Evolutionary conservation across 148 eudicot genomes (phyloP), one percentile per base, ranked within the genome.

Genomic region (Rhododendron henanense): DNA sequence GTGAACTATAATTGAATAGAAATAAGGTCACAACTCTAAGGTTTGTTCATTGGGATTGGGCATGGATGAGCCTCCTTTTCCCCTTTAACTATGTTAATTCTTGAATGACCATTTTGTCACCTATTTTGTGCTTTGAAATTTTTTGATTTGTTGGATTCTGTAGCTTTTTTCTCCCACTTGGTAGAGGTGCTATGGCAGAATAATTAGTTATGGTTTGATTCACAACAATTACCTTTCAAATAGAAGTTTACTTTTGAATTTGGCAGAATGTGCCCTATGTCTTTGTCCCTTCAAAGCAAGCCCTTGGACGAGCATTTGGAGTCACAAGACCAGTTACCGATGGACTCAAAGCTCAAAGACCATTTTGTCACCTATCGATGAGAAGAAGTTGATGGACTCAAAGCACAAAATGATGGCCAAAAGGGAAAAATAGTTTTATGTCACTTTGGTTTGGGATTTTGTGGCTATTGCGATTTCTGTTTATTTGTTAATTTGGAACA

Each of bases 271-370:
- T 96, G 84, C 99, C 99, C 2, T 96, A 96, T 76, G 98, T 94
- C 3, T 96, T 96, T 86, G 98, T 96, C 25, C 94, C 98, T 73
- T 96, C 98, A 55, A 96, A 94, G 89, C 93, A 94, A 94, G 97
- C 95, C 14, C 99, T 96, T 87, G 99, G 99, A 10, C 95, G 99
- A 25, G 99, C 99, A 25, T 97, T 98, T 90, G 98, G 98, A 74
- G 98, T 97, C 31, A 94, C 98, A 1, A 92, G 98, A 84, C 94
- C 98, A 1, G 99, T 97, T 19, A 97, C 31, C 31, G 31, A 31
- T 31, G 31, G 31, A 31, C 31, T 31, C 31, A 31, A 31, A 31
- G 31, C 31, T 31, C 31, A 31, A 31, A 31, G 31, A 31, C 31
- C 31, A 31, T 31, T 31, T 31, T 31, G 31, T 31, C 31, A 31